Evolutionary conservation across 768 basidiomycete genomes (phyloP).

Genomic region (Podaxis carcinomalis): DNA sequence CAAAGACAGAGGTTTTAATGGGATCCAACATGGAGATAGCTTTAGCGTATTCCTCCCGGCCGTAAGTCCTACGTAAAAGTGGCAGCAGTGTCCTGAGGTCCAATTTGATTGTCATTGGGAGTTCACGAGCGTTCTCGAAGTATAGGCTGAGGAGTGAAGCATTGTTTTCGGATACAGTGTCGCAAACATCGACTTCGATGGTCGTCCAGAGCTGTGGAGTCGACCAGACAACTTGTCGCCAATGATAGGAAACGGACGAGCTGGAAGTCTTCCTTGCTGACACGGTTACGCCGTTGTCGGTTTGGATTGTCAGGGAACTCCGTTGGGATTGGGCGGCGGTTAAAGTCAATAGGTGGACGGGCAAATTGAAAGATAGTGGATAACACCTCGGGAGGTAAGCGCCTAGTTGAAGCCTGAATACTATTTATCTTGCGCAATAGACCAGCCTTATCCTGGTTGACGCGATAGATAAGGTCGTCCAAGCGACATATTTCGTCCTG

Average conservation of each 20-base stretch:
- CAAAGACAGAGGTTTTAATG: not conserved
- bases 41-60: not conserved
- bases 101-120: not conserved
- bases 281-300: not conserved
- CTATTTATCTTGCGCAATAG: not conserved
- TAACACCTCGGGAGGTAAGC: not conserved
- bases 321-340: not conserved
- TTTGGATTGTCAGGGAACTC: no score
- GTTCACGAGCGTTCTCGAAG: not conserved
- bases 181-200: not conserved
- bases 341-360: not conserved
- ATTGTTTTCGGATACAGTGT: not conserved
- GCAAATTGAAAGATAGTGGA: slow-evolving; percentile 4
- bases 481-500: not conserved
- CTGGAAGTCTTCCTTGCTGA: not conserved
- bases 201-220: slow-evolving; percentile 5
- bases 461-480: not conserved
- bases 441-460: not conserved
- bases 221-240: not conserved
- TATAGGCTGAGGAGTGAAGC: not conserved
- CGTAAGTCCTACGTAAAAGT: not conserved
- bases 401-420: not conserved
- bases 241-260: not conserved
- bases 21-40: not conserved
- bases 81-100: not conserved